A percentile compares a stretch with the other conserved stretches of the same genome.
phyloP scores from a whole-genome alignment of 140 eudicot species.

The Ambrosia hybrid region DNA sequence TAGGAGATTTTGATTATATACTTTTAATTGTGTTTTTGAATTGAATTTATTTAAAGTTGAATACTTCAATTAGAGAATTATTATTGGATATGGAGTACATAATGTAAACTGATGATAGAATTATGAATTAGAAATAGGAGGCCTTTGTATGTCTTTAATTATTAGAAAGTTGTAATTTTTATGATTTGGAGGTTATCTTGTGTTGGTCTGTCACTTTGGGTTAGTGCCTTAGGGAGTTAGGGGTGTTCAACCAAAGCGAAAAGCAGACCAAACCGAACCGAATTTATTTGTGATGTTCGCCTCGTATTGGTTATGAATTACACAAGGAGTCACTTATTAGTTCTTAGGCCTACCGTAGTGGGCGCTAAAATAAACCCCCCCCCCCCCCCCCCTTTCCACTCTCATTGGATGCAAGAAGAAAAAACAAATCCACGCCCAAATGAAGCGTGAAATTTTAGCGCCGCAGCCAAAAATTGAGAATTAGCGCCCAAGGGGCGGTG shows the following conservation, averaged over 20 bases:
- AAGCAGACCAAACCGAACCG: neutral
- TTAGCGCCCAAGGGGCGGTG: too few species aligned
- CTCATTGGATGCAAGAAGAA: too few species aligned
- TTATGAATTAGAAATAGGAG: neutral
- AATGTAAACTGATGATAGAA: too few species aligned
- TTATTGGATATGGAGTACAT: neutral
- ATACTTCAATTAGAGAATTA: too few species aligned
- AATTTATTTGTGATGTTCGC: neutral
- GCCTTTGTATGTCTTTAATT: neutral
- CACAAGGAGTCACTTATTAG: neutral
- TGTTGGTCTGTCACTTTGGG: too few species aligned
- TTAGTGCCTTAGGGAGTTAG: too few species aligned
- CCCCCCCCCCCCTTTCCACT: too few species aligned
- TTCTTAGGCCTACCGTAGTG: too few species aligned
- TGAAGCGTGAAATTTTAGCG: too few species aligned
- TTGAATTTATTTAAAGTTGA: neutral
- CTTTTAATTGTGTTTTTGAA: slow-evolving; percentile 1
- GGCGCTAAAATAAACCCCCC: too few species aligned
- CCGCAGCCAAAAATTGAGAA: too few species aligned
- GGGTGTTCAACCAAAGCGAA: neutral
- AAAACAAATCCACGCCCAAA: too few species aligned
- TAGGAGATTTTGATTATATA: slow-evolving; percentile 2
- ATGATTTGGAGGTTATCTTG: neutral
- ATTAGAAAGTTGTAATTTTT: neutral
- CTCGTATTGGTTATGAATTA: neutral